Conservation (phyloP, 2,329 filamentous ascomycete species). For the Alternaria consortialis region DNA sequence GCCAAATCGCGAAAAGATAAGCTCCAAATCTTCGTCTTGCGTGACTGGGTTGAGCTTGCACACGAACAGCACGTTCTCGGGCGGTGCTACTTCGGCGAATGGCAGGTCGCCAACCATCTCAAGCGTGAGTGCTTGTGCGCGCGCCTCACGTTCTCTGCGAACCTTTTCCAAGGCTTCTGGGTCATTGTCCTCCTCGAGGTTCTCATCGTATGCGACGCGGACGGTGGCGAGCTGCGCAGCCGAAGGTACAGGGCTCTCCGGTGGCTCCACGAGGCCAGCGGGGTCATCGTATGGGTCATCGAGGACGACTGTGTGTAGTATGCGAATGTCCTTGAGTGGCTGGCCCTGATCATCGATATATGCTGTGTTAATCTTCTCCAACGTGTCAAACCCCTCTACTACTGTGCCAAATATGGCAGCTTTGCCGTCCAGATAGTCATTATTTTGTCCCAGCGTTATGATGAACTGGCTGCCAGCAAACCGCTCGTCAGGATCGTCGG, state of each 20-base stretch:
- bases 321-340: conserved; percentile 91
- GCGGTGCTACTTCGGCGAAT: conserved; percentile 96
- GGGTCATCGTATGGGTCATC: conserved; percentile 94
- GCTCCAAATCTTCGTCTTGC: conserved; percentile 88
- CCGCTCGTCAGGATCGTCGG: conserved; percentile 79
- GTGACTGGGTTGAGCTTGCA: conserved; percentile 99
- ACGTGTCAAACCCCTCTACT: conserved; percentile 91
- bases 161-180: conserved; percentile 81
- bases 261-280: conserved; percentile 75
- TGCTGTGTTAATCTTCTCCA: conserved; percentile 91
- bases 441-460: conserved; percentile 86
- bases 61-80: conserved; percentile 96
- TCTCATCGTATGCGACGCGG: conserved; percentile 88
- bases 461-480: conserved; percentile 93
- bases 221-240: conserved; percentile 90
- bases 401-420: conserved; percentile 96
- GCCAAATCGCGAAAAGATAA: conserved; percentile 97
- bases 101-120: conserved; percentile 98
- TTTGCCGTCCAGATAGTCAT: conserved; percentile 90
- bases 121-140: conserved; percentile 90
- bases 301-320: conserved; percentile 89
- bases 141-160: conserved; percentile 86
- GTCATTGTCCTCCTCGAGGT: conserved; percentile 79
- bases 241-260: conserved; percentile 80
- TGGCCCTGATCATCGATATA: conserved; percentile 87